Evolutionary conservation across 2,329 filamentous ascomycete species (phyloP).

Genomic region (Septoria petroselini): DNA sequence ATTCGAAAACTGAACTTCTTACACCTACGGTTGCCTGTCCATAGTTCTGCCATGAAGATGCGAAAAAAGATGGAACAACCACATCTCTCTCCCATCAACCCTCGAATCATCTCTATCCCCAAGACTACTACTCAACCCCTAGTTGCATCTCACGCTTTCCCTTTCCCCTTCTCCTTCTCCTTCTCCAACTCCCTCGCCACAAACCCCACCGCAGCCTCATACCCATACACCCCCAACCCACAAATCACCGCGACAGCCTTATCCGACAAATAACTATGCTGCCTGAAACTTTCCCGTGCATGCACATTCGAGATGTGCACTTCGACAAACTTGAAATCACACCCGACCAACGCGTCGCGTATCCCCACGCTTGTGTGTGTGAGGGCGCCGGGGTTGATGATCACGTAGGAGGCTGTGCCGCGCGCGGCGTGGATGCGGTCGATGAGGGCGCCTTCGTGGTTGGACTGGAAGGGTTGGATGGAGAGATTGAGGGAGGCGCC

Average conservation of each 20-base stretch:
- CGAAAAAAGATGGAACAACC: no score
- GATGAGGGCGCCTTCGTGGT: slow-evolving; percentile 71
- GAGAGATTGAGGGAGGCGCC: slow-evolving; percentile 49
- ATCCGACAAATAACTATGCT: slow-evolving; percentile 70
- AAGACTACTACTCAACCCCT: no score
- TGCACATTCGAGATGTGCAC: slow-evolving; percentile 76
- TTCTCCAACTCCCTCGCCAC: slow-evolving; percentile 33
- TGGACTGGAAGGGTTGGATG: slow-evolving; percentile 67
- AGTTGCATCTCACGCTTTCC: no score
- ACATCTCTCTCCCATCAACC: no score
- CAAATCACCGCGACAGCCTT: slow-evolving; percentile 73
- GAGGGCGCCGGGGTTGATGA: slow-evolving; percentile 73
- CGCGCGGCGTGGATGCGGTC: slow-evolving; percentile 70
- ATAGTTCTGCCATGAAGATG: no score
- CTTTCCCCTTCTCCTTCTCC: neutral
- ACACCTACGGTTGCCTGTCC: no score
- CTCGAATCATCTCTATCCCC: no score
- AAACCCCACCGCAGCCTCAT: slow-evolving; percentile 47
- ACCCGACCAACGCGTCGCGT: slow-evolving; percentile 68
- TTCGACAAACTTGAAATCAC: slow-evolving; percentile 71
- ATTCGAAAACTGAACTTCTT: no score
- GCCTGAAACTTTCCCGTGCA: slow-evolving; percentile 64
- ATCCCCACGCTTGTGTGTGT: slow-evolving; percentile 75
- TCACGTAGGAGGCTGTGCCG: slow-evolving; percentile 58
- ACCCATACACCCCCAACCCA: slow-evolving; percentile 55